These are phyloP conservation scores for Paracamarosporium sp. DNA, from an alignment of 2,329 filamentous ascomycete genomes.

Conservation along the genomic window DNA sequence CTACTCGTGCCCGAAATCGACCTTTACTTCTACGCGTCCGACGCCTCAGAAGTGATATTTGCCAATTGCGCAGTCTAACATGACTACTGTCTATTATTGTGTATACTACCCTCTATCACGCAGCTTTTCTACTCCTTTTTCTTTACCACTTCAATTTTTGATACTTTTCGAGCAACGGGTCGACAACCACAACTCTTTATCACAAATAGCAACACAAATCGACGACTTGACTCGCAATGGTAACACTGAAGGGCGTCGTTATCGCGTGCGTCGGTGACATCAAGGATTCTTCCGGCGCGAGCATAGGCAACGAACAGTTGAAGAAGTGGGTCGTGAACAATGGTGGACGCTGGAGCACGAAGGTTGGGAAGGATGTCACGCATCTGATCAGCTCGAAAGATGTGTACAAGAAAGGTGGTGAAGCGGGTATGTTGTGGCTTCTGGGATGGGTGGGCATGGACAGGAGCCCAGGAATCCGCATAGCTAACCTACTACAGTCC, in stretches of 20 bases:
- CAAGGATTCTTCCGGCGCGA: conserved; percentile 39
- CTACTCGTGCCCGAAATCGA: background rate
- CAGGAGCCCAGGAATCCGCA: background rate
- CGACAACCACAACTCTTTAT: background rate
- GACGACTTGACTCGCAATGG: background rate
- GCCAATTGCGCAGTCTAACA: too few species aligned
- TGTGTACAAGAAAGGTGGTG: conserved; percentile 61
- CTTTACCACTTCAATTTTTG: background rate
- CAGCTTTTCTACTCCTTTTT: background rate
- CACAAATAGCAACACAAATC: background rate
- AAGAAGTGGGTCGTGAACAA: conserved; percentile 69
- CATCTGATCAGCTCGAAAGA: conserved; percentile 74
- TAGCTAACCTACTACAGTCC: conserved; percentile 17
- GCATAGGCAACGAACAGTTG: conserved; percentile 57
- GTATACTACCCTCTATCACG: background rate
- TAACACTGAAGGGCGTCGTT: conserved; percentile 57
- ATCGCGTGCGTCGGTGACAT: conserved; percentile 68
- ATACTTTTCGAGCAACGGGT: background rate
- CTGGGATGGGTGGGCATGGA: background rate
- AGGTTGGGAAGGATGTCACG: conserved; percentile 65
- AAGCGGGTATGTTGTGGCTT: conserved; percentile 42
- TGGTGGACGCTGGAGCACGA: conserved; percentile 63
- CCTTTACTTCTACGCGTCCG: background rate
- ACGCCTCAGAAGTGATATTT: background rate
- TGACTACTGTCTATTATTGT: background rate